phyloP scores from a whole-genome alignment of 2,329 filamentous ascomycete genomes.

The Colletotrichum shisoi region DNA sequence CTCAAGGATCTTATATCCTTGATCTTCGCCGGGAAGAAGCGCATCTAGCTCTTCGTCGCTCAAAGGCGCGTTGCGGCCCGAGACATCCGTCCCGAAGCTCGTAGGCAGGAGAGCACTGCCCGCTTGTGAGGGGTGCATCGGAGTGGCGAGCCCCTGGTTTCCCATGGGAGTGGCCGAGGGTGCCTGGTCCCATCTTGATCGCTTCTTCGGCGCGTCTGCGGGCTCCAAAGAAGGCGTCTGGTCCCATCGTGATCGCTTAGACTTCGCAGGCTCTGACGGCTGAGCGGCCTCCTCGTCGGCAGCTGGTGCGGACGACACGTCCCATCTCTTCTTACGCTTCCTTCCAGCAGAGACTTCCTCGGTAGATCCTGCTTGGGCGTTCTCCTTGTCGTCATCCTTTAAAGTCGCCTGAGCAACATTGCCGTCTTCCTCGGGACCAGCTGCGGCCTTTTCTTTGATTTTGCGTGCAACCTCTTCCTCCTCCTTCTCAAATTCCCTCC shows the following conservation, averaged over 20 bases:
- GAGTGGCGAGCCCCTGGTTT: constrained; percentile 76
- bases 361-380: constrained; percentile 72
- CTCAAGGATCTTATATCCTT: constrained; percentile 91
- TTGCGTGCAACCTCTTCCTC: constrained; percentile 84
- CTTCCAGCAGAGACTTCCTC: constrained; percentile 69
- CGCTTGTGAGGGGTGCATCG: constrained; percentile 75
- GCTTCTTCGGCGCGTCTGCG: constrained; percentile 72
- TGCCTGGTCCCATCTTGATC: constrained; percentile 92
- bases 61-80: constrained; percentile 78
- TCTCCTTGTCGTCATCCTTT: constrained; percentile 77
- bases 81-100: constrained; percentile 83
- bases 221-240: constrained; percentile 70
- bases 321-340: constrained; percentile 96
- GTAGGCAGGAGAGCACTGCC: constrained; percentile 59
- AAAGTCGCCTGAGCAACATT: constrained; percentile 74
- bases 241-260: constrained; percentile 88
- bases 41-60: constrained; percentile 94
- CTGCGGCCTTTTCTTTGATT: constrained; percentile 76
- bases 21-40: constrained; percentile 84
- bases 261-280: constrained; percentile 64
- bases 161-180: constrained; percentile 80
- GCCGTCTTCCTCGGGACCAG: constrained; percentile 64
- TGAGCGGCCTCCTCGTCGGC: constrained; percentile 60
- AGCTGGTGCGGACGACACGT: constrained; percentile 70
- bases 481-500: constrained; percentile 89